Evolutionary conservation across 768 basidiomycete species (phyloP).

Genomic region (Mycena maculata): DNA sequence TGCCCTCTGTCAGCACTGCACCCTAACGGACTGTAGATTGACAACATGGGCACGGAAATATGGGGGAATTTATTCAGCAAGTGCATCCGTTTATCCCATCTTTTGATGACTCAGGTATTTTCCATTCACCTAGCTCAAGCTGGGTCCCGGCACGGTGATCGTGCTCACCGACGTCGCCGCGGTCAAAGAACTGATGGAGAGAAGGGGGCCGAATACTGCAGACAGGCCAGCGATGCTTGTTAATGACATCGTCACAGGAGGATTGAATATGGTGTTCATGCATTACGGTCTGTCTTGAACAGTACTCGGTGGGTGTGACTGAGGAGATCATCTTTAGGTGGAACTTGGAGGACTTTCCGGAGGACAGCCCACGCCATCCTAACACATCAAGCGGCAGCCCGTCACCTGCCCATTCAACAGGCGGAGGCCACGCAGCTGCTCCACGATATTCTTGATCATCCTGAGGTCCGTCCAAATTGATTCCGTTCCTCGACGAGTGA

Average conservation of each 20-base stretch:
- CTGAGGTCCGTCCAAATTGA: slow-evolving; percentile 14
- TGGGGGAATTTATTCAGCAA: too few species aligned
- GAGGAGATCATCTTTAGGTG: not conserved
- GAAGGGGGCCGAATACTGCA: slow-evolving; percentile 33
- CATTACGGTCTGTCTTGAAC: slow-evolving; percentile 19
- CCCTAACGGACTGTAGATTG: slow-evolving; percentile 26
- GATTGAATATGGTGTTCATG: slow-evolving; percentile 13
- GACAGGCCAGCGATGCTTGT: slow-evolving; percentile 42
- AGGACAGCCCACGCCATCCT: slow-evolving; percentile 34
- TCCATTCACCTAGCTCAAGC: too few species aligned
- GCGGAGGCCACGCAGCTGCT: slow-evolving; percentile 39
- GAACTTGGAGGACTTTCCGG: slow-evolving; percentile 28
- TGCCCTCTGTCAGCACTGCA: not conserved
- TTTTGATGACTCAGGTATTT: too few species aligned
- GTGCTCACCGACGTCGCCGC: slow-evolving; percentile 16
- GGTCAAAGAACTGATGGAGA: slow-evolving; percentile 21
- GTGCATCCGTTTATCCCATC: too few species aligned
- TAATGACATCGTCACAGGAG: slow-evolving; percentile 33
- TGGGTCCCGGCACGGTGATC: slow-evolving; percentile 14
- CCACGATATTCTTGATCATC: slow-evolving; percentile 5
- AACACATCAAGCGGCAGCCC: slow-evolving; percentile 35
- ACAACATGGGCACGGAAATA: slow-evolving; percentile 43
- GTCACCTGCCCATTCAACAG: slow-evolving; percentile 36
- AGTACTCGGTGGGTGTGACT: not conserved
- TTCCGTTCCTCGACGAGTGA: not conserved